These are phyloP conservation scores for Pelargonium australe DNA, from an alignment of 441 rosid genomes.

Conservation along the genomic window DNA sequence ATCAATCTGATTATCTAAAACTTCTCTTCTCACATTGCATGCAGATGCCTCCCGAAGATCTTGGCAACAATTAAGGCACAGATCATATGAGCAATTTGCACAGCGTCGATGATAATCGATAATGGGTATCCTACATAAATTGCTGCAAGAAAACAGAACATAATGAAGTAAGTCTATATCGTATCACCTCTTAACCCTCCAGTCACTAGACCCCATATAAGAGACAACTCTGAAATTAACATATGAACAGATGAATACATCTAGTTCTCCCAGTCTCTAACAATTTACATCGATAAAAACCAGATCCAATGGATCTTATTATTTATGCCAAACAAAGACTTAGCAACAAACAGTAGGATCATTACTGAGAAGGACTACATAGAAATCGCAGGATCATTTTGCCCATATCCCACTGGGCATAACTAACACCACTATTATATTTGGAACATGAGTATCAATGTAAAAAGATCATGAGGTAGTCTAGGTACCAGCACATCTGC, in stretches of 20 bases:
- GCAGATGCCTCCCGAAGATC: slow-evolving; percentile 66
- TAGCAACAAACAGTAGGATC: neutral
- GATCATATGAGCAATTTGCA: slow-evolving; percentile 66
- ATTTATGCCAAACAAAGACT: neutral
- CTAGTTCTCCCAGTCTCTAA: neutral
- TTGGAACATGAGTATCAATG: neutral
- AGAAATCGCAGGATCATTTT: neutral
- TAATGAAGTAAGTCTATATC: slow-evolving; percentile 1
- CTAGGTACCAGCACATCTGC: slow-evolving; percentile 92
- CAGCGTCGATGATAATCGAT: slow-evolving; percentile 95
- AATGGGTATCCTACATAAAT: slow-evolving; percentile 80
- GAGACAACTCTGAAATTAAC: neutral
- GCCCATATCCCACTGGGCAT: neutral
- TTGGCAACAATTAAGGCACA: slow-evolving; percentile 89
- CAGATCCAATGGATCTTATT: slow-evolving; percentile 4
- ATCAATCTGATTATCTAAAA: slow-evolving; percentile 24
- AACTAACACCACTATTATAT: neutral
- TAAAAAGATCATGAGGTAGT: slow-evolving; percentile 18
- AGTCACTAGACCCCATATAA: slow-evolving; percentile 6
- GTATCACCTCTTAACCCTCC: slow-evolving; percentile 4
- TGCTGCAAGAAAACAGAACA: slow-evolving; percentile 49
- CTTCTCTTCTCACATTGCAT: slow-evolving; percentile 23
- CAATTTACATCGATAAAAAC: slow-evolving; percentile 8
- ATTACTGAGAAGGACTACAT: neutral
- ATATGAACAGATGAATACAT: neutral